These are phyloP conservation scores for Bassia scoparia DNA, from an alignment of 148 eudicot species.

Conservation along the genomic window DNA sequence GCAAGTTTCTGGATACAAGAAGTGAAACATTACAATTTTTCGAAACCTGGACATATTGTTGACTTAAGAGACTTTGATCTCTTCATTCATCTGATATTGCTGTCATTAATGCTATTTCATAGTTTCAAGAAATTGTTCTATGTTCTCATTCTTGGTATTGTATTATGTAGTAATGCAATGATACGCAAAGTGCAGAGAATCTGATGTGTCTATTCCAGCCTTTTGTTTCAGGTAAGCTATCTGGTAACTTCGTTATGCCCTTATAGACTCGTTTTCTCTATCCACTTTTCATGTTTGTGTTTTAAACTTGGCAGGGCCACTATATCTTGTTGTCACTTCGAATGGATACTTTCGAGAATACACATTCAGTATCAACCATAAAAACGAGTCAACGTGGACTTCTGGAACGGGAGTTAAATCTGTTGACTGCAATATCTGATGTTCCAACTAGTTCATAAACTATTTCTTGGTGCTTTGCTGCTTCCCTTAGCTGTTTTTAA, in stretches of 20 bases:
- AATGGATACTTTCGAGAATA: slow-evolving; percentile 75
- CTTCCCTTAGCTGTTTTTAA: no score
- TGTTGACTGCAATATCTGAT: slow-evolving; percentile 31
- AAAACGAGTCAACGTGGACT: slow-evolving; percentile 63
- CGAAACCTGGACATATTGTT: no score
- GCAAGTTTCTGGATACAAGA: no score
- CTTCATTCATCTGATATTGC: not conserved
- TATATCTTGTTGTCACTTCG: slow-evolving; percentile 53
- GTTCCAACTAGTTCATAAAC: slow-evolving; percentile 4
- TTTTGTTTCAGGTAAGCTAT: slow-evolving; percentile 47
- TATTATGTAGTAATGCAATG: slow-evolving; percentile 59
- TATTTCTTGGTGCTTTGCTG: not conserved
- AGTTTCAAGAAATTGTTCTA: no score
- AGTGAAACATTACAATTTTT: no score
- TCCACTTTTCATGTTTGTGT: not conserved
- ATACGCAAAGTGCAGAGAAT: slow-evolving; percentile 61
- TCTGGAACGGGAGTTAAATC: slow-evolving; percentile 69
- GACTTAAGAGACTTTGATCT: not conserved
- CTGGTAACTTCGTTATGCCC: not conserved
- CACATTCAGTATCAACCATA: slow-evolving; percentile 48
- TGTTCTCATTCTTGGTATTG: not conserved
- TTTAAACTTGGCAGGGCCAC: slow-evolving; percentile 47
- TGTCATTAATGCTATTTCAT: no score
- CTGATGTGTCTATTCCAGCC: slow-evolving; percentile 40
- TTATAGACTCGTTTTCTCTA: not conserved